Conservation (phyloP, 768 basidiomycete genomes). For the Clathrus columnatus region DNA sequence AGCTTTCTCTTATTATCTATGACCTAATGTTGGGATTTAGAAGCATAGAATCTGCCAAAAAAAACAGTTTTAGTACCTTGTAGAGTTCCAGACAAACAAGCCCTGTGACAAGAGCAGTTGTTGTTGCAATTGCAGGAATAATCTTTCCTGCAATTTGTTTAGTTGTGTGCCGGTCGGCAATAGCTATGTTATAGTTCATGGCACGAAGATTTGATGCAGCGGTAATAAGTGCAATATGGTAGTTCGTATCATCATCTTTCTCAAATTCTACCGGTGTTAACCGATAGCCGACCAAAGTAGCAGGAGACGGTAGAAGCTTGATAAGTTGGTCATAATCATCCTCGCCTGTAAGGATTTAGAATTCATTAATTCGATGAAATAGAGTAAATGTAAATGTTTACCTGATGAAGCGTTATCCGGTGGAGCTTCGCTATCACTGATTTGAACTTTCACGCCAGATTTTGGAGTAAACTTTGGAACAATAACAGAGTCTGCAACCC, state of each 20-base stretch:
- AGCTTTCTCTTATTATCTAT: slow-evolving; percentile 92
- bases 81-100: slow-evolving; percentile 93
- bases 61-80: slow-evolving; percentile 50
- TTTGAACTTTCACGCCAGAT: slow-evolving; percentile 86
- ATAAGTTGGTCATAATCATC: slow-evolving; percentile 49
- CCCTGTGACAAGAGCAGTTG: slow-evolving; percentile 92
- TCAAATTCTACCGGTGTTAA: slow-evolving; percentile 94
- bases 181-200: slow-evolving; percentile 83
- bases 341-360: slow-evolving; percentile 24
- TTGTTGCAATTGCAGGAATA: slow-evolving; percentile 98
- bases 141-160: slow-evolving; percentile 99
- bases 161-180: slow-evolving; percentile 84
- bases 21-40: slow-evolving; percentile 43
- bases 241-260: slow-evolving; percentile 97
- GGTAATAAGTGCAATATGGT: slow-evolving; percentile 98
- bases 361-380: slow-evolving; percentile 12
- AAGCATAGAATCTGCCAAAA: not conserved
- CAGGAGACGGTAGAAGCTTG: slow-evolving; percentile 75
- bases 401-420: slow-evolving; percentile 32
- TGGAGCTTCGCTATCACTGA: slow-evolving; percentile 87
- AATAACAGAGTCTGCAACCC: slow-evolving; percentile 70
- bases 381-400: slow-evolving; percentile 24
- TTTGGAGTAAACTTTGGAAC: slow-evolving; percentile 92
- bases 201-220: slow-evolving; percentile 96
- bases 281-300: slow-evolving; percentile 92